Evolutionary conservation across 2,329 filamentous ascomycete species (phyloP).

Genomic region (Botrytis cinerea): DNA sequence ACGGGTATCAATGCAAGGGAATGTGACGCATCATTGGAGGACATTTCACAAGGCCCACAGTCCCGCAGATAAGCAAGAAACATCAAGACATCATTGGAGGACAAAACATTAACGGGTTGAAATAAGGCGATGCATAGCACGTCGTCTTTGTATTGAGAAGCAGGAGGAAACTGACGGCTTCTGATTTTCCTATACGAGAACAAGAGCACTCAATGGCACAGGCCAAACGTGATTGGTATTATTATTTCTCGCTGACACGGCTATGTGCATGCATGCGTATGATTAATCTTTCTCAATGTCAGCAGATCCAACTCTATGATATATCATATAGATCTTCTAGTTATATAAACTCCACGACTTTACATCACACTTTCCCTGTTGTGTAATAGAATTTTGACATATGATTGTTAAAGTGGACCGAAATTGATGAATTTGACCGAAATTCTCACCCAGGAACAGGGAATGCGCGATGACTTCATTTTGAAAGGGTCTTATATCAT

Average conservation of each 20-base stretch:
- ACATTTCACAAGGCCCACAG: no score
- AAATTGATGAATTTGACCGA: background rate
- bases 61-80: background rate
- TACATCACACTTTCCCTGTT: background rate
- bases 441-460: background rate
- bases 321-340: background rate
- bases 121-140: background rate
- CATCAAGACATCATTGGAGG: background rate
- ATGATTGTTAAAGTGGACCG: background rate
- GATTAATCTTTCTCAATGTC: background rate
- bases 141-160: background rate
- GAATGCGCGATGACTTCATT: background rate
- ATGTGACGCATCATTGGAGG: background rate
- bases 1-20: background rate
- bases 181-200: background rate
- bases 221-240: background rate
- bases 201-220: background rate
- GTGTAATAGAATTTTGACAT: background rate
- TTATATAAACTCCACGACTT: background rate
- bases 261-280: background rate
- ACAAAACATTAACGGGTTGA: background rate
- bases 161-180: background rate
- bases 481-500: background rate
- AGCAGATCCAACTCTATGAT: background rate
- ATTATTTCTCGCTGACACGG: background rate